Evolutionary conservation across 805 yeast genomes (phyloP).

Genomic region (Lachancea lanzarotensis): DNA sequence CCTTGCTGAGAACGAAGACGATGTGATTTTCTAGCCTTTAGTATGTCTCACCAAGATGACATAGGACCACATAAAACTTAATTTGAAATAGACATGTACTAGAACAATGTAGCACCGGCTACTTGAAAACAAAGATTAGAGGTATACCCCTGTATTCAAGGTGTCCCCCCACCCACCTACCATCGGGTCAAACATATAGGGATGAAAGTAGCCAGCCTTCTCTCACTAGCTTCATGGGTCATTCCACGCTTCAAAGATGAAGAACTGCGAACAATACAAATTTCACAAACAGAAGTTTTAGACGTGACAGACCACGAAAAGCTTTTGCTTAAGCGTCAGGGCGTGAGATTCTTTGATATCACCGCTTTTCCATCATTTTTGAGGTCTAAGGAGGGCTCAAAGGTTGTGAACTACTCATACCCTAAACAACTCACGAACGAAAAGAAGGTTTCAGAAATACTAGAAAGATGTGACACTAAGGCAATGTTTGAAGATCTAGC

Average conservation of each 20-base stretch:
- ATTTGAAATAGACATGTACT: not conserved
- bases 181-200: not conserved
- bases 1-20: conserved; percentile 39
- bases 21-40: conserved; percentile 36
- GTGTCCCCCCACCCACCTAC: not conserved
- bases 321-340: conserved; percentile 39
- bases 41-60: too few relatives aligned
- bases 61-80: not conserved
- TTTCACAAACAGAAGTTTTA: conserved; percentile 20
- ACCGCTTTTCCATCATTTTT: conserved; percentile 36
- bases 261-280: conserved; percentile 21
- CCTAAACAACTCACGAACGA: conserved; percentile 41
- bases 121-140: too few relatives aligned
- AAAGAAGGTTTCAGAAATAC: conserved; percentile 37
- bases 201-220: conserved; percentile 3
- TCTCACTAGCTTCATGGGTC: not conserved
- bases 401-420: conserved; percentile 37
- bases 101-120: not conserved
- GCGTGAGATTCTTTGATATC: conserved; percentile 57
- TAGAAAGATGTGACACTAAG: conserved; percentile 39
- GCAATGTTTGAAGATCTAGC: conserved; percentile 49
- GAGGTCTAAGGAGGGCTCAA: conserved; percentile 12
- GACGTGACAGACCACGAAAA: conserved; percentile 39
- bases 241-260: conserved; percentile 4
- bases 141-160: not conserved